These are phyloP conservation scores for Fusarium albosuccineum DNA, from an alignment of 2,329 filamentous ascomycete genomes.

Conservation along the genomic window DNA sequence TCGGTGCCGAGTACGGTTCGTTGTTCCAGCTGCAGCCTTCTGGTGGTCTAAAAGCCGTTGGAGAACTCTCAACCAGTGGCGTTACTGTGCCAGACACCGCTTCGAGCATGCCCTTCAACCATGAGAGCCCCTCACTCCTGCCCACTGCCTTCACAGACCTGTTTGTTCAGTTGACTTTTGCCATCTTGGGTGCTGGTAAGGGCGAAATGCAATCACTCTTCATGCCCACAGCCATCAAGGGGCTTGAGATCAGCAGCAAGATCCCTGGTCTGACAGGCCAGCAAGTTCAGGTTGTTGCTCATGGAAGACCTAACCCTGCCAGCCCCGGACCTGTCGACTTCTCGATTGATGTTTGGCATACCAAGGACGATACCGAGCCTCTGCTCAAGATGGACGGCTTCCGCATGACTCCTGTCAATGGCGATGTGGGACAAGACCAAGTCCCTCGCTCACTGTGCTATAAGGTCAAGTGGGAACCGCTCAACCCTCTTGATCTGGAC, in stretches of 20 bases:
- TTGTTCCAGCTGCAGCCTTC: slow-evolving; percentile 37
- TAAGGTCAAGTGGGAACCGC: slow-evolving; percentile 59
- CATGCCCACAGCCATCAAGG: slow-evolving; percentile 53
- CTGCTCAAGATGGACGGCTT: slow-evolving; percentile 55
- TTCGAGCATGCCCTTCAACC: slow-evolving; percentile 58
- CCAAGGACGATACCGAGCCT: slow-evolving; percentile 40
- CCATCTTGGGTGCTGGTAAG: slow-evolving; percentile 53
- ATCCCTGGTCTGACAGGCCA: slow-evolving; percentile 47
- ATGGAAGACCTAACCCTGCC: slow-evolving; percentile 41
- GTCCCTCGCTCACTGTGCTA: slow-evolving; percentile 55
- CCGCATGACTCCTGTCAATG: slow-evolving; percentile 57
- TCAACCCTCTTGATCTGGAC: slow-evolving; percentile 25
- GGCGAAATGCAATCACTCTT: slow-evolving; percentile 50
- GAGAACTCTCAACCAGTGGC: slow-evolving; percentile 38
- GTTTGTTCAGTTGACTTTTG: slow-evolving; percentile 56
- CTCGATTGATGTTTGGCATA: slow-evolving; percentile 50
- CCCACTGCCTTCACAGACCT: slow-evolving; percentile 62
- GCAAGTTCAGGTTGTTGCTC: slow-evolving; percentile 44
- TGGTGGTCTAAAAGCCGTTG: slow-evolving; percentile 25
- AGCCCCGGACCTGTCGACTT: slow-evolving; percentile 50
- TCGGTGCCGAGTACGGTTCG: slow-evolving; percentile 46
- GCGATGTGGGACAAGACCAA: slow-evolving; percentile 43
- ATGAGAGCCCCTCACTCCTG: slow-evolving; percentile 59
- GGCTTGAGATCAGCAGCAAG: slow-evolving; percentile 46
- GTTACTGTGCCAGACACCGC: slow-evolving; percentile 59